These are phyloP conservation scores for Leptographium radiaticola DNA, from an alignment of 2,329 filamentous ascomycete species.

Conservation along the genomic window DNA sequence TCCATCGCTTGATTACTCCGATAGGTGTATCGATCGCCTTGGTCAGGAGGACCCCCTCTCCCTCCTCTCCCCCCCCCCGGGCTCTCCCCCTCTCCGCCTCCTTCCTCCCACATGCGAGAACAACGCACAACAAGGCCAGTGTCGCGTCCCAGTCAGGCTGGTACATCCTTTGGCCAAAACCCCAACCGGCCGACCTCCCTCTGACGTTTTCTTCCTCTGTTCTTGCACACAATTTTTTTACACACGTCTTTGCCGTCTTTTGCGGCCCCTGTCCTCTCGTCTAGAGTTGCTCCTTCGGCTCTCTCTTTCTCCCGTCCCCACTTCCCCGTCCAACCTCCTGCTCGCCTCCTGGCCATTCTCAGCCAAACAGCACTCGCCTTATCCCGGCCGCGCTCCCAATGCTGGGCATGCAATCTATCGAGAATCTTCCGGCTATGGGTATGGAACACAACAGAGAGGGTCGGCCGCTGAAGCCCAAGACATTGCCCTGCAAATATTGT, in stretches of 20 bases:
- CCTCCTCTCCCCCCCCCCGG: neutral
- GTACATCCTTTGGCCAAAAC: neutral
- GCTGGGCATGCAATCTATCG: conserved; percentile 40
- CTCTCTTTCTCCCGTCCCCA: neutral
- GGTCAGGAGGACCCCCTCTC: neutral
- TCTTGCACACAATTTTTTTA: neutral
- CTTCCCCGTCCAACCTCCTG: neutral
- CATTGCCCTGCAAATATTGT: conserved; percentile 49
- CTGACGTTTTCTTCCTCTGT: neutral
- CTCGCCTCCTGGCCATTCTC: neutral
- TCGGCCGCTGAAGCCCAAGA: conserved; percentile 47
- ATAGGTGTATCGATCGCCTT: neutral
- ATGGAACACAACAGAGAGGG: conserved; percentile 35
- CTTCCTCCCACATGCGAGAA: neutral
- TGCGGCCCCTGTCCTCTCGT: neutral
- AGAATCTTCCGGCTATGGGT: conserved; percentile 25
- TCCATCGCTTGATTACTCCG: neutral
- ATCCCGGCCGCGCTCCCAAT: conserved; percentile 19
- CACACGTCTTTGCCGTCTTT: neutral
- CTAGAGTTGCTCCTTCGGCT: neutral
- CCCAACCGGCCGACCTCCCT: neutral
- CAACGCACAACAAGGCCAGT: neutral
- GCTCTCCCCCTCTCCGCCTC: neutral
- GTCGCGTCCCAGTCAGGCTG: neutral
- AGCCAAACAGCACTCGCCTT: neutral